These are phyloP conservation scores for Mortierella claussenii DNA, from an alignment of 192 early-diverging fungal genomes.

Conservation along the genomic window DNA sequence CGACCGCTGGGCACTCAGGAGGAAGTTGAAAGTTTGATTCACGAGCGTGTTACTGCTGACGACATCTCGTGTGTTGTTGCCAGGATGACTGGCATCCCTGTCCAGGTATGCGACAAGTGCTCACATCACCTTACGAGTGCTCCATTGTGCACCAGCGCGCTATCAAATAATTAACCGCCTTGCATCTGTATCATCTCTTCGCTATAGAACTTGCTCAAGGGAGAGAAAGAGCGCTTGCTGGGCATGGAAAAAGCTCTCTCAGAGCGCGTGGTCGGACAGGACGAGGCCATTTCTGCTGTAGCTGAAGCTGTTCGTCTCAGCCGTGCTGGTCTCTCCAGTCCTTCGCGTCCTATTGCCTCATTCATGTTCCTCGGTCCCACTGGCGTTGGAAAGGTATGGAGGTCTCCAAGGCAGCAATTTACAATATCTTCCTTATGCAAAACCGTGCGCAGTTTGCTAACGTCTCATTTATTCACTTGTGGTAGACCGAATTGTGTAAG, in stretches of 20 bases:
- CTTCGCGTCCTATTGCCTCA: constrained; percentile 76
- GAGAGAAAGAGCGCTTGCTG: constrained; percentile 77
- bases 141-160: too few relatives aligned
- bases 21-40: constrained; percentile 67
- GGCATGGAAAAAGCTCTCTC: constrained; percentile 73
- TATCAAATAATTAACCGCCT: too few relatives aligned
- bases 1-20: constrained; percentile 38
- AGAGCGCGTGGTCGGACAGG: constrained; percentile 78
- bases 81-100: constrained; percentile 84
- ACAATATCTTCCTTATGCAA: not conserved
- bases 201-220: constrained; percentile 68
- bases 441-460: not conserved
- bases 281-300: constrained; percentile 73
- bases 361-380: constrained; percentile 89
- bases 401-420: too few relatives aligned
- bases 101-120: constrained; percentile 57
- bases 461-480: too few relatives aligned
- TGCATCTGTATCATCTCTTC: too few relatives aligned
- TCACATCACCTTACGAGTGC: too few relatives aligned
- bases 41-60: constrained; percentile 84
- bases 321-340: constrained; percentile 80
- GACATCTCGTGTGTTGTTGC: constrained; percentile 81
- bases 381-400: constrained; percentile 83
- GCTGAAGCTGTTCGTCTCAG: constrained; percentile 80
- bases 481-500: constrained; percentile 78